These are phyloP conservation scores for Arthonia radiata DNA, from an alignment of 495 filamentous ascomycete genomes.

Conservation along the genomic window DNA sequence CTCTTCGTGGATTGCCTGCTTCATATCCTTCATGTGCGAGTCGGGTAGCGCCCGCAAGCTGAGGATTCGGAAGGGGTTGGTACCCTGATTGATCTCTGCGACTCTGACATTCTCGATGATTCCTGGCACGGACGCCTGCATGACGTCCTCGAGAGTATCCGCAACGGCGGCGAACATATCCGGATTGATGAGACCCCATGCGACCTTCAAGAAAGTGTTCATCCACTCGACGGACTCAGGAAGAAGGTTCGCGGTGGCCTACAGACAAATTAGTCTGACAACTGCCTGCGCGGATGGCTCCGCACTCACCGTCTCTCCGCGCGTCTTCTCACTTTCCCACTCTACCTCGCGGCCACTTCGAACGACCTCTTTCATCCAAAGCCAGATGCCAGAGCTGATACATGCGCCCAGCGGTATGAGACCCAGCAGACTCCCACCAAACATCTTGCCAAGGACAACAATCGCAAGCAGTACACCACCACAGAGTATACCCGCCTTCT, in stretches of 20 bases:
- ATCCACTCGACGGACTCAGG: conserved; percentile 92
- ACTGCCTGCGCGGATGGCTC: neutral
- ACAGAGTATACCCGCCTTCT: conserved; percentile 39
- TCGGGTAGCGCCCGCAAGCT: conserved; percentile 76
- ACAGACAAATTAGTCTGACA: conserved; percentile 1
- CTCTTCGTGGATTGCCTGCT: conserved; percentile 49
- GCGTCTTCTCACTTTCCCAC: conserved; percentile 65
- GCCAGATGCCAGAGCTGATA: conserved; percentile 47
- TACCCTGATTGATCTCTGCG: conserved; percentile 87
- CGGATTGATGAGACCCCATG: conserved; percentile 79
- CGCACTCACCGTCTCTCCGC: conserved; percentile 49
- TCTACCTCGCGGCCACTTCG: conserved; percentile 59
- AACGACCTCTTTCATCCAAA: conserved; percentile 76
- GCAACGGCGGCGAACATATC: conserved; percentile 66
- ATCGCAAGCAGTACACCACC: conserved; percentile 43
- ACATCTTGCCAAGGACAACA: conserved; percentile 49
- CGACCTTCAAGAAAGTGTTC: conserved; percentile 56
- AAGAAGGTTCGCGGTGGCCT: conserved; percentile 61
- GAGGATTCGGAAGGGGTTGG: conserved; percentile 71
- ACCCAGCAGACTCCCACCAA: conserved; percentile 52
- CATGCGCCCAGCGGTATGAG: conserved; percentile 45
- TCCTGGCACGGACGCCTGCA: conserved; percentile 79
- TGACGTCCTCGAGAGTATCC: conserved; percentile 67
- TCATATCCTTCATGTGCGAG: conserved; percentile 49
- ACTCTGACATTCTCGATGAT: conserved; percentile 85